A percentile compares a stretch with the other conserved stretches of the same genome.
Conservation (phyloP, 176 grass and related monocot species). For the Leersia perrieri region DNA sequence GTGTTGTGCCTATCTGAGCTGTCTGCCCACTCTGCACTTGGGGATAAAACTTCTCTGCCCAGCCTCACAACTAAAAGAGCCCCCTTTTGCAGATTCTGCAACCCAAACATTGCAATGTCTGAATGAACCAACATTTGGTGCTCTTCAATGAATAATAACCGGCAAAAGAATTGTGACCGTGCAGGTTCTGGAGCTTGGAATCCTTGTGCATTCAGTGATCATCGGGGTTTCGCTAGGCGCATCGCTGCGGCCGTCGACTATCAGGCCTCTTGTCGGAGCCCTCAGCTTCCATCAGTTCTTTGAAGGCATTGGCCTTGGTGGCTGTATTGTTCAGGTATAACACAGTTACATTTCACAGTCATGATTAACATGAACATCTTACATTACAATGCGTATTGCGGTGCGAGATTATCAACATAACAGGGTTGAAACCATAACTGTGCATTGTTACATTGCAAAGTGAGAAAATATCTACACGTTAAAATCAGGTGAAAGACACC, state of each 20-base stretch:
- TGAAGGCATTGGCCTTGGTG: conserved; percentile 81
- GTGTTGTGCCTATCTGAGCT: not conserved
- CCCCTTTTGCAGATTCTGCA: conserved; percentile 18
- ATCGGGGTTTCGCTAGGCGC: conserved; percentile 79
- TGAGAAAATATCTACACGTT: conserved; percentile 9
- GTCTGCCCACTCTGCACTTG: conserved; percentile 1
- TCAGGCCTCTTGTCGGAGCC: conserved; percentile 76
- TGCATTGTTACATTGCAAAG: not conserved
- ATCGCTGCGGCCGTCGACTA: conserved; percentile 53
- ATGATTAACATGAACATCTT: not conserved
- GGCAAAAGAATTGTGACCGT: not conserved
- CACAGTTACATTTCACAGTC: not conserved
- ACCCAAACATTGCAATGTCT: not conserved
- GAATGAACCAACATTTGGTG: not conserved
- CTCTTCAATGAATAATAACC: not conserved
- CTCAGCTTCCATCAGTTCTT: conserved; percentile 96
- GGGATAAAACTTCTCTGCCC: not conserved
- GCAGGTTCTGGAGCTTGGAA: conserved; percentile 89
- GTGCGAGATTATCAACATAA: not conserved
- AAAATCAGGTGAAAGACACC: conserved; percentile 9
- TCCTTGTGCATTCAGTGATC: conserved; percentile 88
- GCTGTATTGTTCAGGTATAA: conserved; percentile 87
- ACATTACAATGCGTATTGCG: not conserved
- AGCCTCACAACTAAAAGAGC: conserved; percentile 17
- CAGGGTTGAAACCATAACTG: not conserved